Conservation (phyloP, 768 basidiomycete species). For the Tulasnella sp. region DNA sequence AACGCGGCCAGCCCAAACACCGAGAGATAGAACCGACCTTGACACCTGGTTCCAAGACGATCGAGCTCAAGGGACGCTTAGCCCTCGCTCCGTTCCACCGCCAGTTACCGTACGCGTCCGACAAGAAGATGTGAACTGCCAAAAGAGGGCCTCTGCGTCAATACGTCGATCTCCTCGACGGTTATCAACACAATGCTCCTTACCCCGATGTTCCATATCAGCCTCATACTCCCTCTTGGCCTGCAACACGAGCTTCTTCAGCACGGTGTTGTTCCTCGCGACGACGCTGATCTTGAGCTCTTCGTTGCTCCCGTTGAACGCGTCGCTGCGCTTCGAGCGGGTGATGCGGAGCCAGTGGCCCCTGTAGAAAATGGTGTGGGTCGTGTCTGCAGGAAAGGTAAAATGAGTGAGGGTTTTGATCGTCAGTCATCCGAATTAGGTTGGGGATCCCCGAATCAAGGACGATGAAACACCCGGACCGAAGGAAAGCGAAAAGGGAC, state of each 20-base stretch:
- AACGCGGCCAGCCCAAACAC: background rate
- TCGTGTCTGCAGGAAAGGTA: constrained; percentile 46
- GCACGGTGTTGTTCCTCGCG: constrained; percentile 75
- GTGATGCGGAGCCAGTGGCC: constrained; percentile 75
- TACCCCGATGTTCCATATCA: constrained; percentile 66
- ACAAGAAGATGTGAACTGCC: constrained; percentile 71
- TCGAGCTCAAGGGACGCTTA: constrained; percentile 87
- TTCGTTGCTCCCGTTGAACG: constrained; percentile 45
- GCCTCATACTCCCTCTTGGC: constrained; percentile 85
- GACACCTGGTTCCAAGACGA: constrained; percentile 78
- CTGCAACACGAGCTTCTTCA: constrained; percentile 77
- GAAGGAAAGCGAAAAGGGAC: background rate
- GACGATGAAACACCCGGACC: too few species aligned
- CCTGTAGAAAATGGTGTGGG: constrained; percentile 81
- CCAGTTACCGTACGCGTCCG: constrained; percentile 81
- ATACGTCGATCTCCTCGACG: background rate
- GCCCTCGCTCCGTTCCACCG: constrained; percentile 81
- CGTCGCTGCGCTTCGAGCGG: background rate
- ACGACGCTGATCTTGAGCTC: constrained; percentile 81
- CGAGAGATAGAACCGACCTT: constrained; percentile 27
- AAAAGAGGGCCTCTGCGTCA: background rate
- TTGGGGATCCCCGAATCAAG: background rate
- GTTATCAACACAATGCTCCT: background rate
- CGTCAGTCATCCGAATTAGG: background rate
- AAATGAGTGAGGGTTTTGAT: background rate